phyloP scores from a whole-genome alignment of 2,329 filamentous ascomycete species.

The Penicillium sp. region DNA sequence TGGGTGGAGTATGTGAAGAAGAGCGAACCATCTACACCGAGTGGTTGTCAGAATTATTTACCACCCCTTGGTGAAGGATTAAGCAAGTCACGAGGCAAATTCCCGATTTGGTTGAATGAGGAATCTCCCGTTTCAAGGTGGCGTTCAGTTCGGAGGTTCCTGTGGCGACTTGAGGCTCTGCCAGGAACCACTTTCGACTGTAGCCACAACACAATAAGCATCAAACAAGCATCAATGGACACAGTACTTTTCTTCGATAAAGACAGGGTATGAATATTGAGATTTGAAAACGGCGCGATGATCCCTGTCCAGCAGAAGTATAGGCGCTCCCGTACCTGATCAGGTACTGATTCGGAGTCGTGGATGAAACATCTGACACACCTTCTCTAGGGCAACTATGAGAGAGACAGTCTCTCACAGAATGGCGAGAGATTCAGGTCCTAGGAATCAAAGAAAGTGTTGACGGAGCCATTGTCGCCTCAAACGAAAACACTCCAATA shows the following conservation, averaged over 20 bases:
- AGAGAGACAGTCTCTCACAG: not conserved
- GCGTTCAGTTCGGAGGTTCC: not conserved
- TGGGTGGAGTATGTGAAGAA: not conserved
- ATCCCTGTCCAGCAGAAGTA: not conserved
- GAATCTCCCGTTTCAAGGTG: not conserved
- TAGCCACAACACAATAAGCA: not conserved
- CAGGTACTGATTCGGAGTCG: not conserved
- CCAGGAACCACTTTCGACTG: not conserved
- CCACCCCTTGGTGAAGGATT: not conserved
- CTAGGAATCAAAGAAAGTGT: not conserved
- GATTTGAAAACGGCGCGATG: not conserved
- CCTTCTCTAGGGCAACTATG: not conserved
- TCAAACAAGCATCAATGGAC: not conserved
- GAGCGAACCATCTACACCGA: not conserved
- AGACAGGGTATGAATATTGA: not conserved
- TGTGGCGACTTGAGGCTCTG: not conserved
- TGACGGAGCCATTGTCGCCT: not conserved
- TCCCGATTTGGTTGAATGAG: not conserved
- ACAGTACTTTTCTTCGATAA: not conserved
- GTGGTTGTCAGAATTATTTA: not conserved
- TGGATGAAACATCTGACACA: not conserved
- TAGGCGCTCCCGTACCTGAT: not conserved
- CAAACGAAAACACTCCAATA: not conserved
- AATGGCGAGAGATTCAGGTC: not conserved
- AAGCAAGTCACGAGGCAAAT: not conserved